Evolutionary conservation across 2,329 filamentous ascomycete genomes (phyloP), one percentile per base, ranked within the genome.

Genomic region (Stachybotrys chartarum): DNA sequence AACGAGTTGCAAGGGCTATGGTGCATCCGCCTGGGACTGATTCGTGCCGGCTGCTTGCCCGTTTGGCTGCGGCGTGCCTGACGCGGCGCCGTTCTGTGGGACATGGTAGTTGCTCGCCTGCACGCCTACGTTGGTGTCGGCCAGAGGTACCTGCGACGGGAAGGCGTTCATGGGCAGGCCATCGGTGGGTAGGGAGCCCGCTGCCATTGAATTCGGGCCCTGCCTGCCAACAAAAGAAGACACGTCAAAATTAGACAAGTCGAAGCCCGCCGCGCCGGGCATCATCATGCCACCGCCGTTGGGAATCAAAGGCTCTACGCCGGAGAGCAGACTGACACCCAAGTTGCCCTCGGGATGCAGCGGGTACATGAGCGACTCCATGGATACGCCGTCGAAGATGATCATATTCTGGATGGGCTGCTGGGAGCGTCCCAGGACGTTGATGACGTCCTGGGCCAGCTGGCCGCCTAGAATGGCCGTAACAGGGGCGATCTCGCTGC

Each of bases 341-440:
- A 85, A 73, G 24, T 66, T 67, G 30, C 80, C 81, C 54, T 84
- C 80, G 0, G 91, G 90, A 67, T 95, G 90, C 47, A 97, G 77
- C 2, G 91, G 81, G 68, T 94, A 96, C 61, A 94, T 85, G 2
- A 85, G 85, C 0, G 88, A 90, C 60, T 89, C 83, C 71, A 90
- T 88, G 50, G 80, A 82, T 62, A 90, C 88, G 14, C 92, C 92
- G 69, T 97, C 91, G 65, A 97, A 96, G 18, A 97, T 77, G 52
- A 96, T 82, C 69, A 96, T 84, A 70, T 99, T 99, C 74, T 99
- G 94, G 47, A 99, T 88, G 1, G 94, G 94, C 71, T 97, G 94
- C 74, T 97, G 91, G 46, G 88, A 85, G 68, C 89, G 85, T 51
- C 92, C 91, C 6, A 97, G 81, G 35, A 97, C 92, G 65, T 97